Percentiles rank a stretch among this genome's conserved stretches.
Evolutionary conservation across 2,329 filamentous ascomycete species (phyloP).

Genomic region (Boeremia exigua): DNA sequence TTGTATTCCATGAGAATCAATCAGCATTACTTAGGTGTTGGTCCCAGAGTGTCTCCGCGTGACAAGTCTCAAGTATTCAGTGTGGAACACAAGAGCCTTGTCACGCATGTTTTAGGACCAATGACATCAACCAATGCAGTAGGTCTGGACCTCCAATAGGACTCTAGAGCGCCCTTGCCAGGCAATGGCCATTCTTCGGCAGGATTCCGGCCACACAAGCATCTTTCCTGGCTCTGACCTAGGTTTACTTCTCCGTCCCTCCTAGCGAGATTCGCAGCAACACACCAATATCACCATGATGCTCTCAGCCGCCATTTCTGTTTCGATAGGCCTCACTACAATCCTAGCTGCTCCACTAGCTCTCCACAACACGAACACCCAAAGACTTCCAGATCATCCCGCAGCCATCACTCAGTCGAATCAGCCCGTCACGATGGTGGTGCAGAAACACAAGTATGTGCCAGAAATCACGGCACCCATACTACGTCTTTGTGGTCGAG

Average conservation of each 20-base stretch:
- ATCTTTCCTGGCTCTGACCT: neutral
- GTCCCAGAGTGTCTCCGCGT: neutral
- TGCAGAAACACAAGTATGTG: conserved; percentile 11
- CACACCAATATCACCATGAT: neutral
- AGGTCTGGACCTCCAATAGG: neutral
- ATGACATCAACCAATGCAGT: neutral
- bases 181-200: conserved; percentile 9
- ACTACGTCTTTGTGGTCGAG: conserved; percentile 3
- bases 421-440: neutral
- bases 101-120: neutral
- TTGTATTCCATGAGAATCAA: too few relatives aligned
- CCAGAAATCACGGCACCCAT: conserved; percentile 7
- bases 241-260: neutral
- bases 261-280: neutral
- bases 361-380: conserved; percentile 14
- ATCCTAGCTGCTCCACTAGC: neutral
- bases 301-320: neutral
- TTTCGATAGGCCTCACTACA: neutral
- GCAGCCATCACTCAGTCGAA: neutral
- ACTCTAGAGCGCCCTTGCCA: neutral
- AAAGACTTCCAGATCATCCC: conserved; percentile 13
- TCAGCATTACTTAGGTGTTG: too few relatives aligned
- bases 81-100: neutral
- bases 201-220: neutral
- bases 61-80: neutral